Evolutionary conservation across 805 yeast genomes (phyloP).

Genomic region (Ascoidea rubescens): DNA sequence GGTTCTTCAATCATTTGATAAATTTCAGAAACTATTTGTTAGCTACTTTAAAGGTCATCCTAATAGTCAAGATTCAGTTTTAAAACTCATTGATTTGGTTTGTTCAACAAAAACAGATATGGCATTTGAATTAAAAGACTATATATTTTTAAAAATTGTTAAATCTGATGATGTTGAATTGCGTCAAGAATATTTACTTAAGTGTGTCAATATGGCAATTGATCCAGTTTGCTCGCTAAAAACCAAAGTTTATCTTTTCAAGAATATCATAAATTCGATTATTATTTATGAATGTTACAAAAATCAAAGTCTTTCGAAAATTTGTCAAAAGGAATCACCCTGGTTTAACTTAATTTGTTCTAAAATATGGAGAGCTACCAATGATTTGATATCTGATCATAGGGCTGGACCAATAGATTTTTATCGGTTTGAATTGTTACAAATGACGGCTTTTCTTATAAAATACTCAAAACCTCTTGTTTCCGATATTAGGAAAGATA

Average conservation of each 20-base stretch:
- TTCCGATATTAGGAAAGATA: slow-evolving; percentile 57
- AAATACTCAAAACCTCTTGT: slow-evolving; percentile 51
- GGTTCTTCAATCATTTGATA: slow-evolving; percentile 52
- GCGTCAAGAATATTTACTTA: slow-evolving; percentile 37
- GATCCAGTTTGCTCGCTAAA: slow-evolving; percentile 28
- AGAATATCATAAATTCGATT: slow-evolving; percentile 49
- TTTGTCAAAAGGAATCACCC: slow-evolving; percentile 27
- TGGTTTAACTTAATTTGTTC: slow-evolving; percentile 58
- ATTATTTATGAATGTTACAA: slow-evolving; percentile 46
- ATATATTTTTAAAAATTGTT: slow-evolving; percentile 42
- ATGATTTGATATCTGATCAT: slow-evolving; percentile 34
- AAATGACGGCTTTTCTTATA: slow-evolving; percentile 64
- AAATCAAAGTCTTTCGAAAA: slow-evolving; percentile 30
- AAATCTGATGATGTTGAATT: slow-evolving; percentile 28
- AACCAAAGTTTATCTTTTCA: slow-evolving; percentile 49
- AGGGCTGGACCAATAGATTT: slow-evolving; percentile 61
- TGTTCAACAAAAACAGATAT: slow-evolving; percentile 36
- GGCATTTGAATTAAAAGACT: slow-evolving; percentile 37
- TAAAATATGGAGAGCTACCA: slow-evolving; percentile 60
- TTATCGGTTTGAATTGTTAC: slow-evolving; percentile 65
- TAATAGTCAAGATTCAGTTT: slow-evolving; percentile 21
- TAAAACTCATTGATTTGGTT: slow-evolving; percentile 28
- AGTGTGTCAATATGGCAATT: slow-evolving; percentile 35
- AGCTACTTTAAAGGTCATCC: slow-evolving; percentile 20
- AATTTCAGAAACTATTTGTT: slow-evolving; percentile 39